These are phyloP conservation scores for Hymenoscyphus salicellus DNA, from an alignment of 2,329 filamentous ascomycete genomes.

Conservation along the genomic window DNA sequence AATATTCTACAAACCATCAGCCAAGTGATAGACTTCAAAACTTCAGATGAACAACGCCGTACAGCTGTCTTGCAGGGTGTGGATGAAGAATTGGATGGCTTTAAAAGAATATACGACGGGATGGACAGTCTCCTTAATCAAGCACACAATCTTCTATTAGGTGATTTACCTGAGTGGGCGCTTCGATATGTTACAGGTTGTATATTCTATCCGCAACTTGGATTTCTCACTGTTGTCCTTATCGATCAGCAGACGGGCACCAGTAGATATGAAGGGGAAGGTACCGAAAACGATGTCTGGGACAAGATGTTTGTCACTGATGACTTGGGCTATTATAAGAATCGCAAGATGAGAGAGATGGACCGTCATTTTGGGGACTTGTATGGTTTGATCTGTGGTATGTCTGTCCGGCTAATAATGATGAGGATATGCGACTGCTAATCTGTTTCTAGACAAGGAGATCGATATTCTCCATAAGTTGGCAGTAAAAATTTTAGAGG, in stretches of 20 bases:
- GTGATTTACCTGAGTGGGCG: slow-evolving; percentile 59
- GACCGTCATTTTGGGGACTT: slow-evolving; percentile 81
- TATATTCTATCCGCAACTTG: slow-evolving; percentile 86
- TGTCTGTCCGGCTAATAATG: slow-evolving; percentile 25
- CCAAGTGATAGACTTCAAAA: slow-evolving; percentile 75
- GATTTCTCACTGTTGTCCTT: slow-evolving; percentile 77
- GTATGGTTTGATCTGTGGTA: slow-evolving; percentile 78
- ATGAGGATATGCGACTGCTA: slow-evolving; percentile 4
- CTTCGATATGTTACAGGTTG: slow-evolving; percentile 63
- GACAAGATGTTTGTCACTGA: slow-evolving; percentile 73
- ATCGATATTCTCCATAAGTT: slow-evolving; percentile 83
- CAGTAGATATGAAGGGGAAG: slow-evolving; percentile 62
- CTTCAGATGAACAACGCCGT: slow-evolving; percentile 63
- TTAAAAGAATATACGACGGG: slow-evolving; percentile 75
- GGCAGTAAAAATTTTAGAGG: slow-evolving; percentile 65
- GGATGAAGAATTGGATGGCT: slow-evolving; percentile 69
- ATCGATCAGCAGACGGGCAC: slow-evolving; percentile 57
- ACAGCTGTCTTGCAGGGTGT: slow-evolving; percentile 72
- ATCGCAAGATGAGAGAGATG: slow-evolving; percentile 72
- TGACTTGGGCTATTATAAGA: slow-evolving; percentile 80
- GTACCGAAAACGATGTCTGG: slow-evolving; percentile 61
- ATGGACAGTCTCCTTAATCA: slow-evolving; percentile 70
- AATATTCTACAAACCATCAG: slow-evolving; percentile 68
- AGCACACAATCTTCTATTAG: slow-evolving; percentile 62
- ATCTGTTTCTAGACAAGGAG: slow-evolving; percentile 63